phyloP scores from a whole-genome alignment of 2,329 filamentous ascomycete species.

The Aureobasidium subglaciale region DNA sequence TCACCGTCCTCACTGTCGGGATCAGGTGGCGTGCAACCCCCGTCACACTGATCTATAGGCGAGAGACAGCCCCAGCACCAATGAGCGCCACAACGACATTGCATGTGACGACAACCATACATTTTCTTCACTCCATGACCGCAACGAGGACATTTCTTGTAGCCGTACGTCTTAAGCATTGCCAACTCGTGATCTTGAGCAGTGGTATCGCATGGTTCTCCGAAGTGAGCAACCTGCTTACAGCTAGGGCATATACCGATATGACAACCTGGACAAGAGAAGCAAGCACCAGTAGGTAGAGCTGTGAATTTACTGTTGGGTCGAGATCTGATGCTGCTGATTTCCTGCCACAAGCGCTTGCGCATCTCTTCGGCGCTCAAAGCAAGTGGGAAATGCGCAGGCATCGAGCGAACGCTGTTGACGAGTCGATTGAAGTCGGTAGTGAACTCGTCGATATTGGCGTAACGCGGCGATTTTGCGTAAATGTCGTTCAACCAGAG shows the following conservation, averaged over 20 bases:
- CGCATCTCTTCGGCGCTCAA: neutral
- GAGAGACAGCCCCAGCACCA: conserved; percentile 43
- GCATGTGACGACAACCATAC: conserved; percentile 43
- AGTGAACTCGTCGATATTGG: neutral
- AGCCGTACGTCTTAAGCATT: conserved; percentile 37
- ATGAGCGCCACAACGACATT: conserved; percentile 43
- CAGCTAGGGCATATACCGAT: conserved; percentile 39
- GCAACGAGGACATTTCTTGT: conserved; percentile 46
- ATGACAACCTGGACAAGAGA: conserved; percentile 40
- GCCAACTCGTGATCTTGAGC: conserved; percentile 31
- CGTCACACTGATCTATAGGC: conserved; percentile 29
- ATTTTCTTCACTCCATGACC: conserved; percentile 41
- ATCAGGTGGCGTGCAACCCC: conserved; percentile 18
- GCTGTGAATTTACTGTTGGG: neutral
- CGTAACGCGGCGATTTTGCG: neutral
- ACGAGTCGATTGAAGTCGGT: conserved; percentile 9
- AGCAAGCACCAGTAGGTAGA: conserved; percentile 16
- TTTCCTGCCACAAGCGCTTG: neutral
- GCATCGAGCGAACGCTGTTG: neutral
- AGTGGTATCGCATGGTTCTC: conserved; percentile 30
- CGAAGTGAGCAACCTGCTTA: conserved; percentile 35
- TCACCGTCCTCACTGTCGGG: conserved; percentile 22
- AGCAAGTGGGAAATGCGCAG: neutral
- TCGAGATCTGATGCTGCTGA: conserved; percentile 7
- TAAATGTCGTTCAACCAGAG: neutral